Conservation (phyloP, 345 rosid genomes). For the Citrus cavaleriei region DNA sequence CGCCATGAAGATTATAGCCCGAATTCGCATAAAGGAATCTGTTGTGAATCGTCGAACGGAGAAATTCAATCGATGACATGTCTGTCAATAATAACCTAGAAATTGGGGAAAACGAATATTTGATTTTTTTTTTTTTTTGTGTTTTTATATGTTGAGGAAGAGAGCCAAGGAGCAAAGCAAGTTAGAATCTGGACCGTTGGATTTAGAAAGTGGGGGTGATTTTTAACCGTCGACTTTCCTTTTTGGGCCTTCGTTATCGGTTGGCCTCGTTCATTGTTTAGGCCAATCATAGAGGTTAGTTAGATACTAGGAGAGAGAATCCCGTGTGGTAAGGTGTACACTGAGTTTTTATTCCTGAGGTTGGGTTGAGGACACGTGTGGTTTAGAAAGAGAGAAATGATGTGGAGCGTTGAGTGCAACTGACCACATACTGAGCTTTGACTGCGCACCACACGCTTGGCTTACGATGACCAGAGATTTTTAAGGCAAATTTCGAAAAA, state of each 20-base stretch:
- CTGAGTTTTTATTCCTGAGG: background rate
- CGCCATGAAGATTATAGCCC: conserved; percentile 31
- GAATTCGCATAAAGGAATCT: conserved; percentile 19
- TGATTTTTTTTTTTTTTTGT: background rate
- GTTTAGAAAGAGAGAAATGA: background rate
- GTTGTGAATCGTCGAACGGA: conserved; percentile 30
- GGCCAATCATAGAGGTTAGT: background rate
- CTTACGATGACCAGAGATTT: background rate
- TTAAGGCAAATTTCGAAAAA: background rate
- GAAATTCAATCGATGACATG: conserved; percentile 43
- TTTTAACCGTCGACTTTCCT: background rate
- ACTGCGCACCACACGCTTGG: background rate
- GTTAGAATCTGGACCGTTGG: conserved; percentile 33
- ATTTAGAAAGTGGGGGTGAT: background rate
- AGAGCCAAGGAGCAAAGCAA: conserved; percentile 9
- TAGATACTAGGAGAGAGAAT: background rate
- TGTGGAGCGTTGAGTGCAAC: background rate
- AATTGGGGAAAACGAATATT: conserved; percentile 6
- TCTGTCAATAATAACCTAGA: conserved; percentile 29
- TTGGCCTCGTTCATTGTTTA: background rate
- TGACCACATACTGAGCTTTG: background rate
- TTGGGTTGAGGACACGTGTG: background rate
- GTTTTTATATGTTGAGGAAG: conserved; percentile 17
- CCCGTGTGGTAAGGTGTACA: background rate
- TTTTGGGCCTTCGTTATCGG: background rate